Evolutionary conservation across 371 early-diverging fungal species (phyloP), one percentile per base, ranked within the genome.

Genomic region (Saksenaea vasiformis): DNA sequence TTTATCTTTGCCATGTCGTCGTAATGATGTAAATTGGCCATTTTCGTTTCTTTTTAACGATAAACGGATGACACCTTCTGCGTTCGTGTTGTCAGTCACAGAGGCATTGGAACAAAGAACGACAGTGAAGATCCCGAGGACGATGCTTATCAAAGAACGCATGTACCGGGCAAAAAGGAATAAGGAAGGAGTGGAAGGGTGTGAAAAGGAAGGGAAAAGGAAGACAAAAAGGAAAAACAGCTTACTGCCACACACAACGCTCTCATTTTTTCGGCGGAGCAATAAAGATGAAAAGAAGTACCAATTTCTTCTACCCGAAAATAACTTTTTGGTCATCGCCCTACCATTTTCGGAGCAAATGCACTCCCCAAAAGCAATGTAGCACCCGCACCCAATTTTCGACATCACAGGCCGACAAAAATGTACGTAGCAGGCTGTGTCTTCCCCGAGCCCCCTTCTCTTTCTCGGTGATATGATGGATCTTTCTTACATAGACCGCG

Each of bases 1-100:
- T 54, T 43, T 64, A 47, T 24, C 51, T 9, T 22, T 47, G 3
- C 22, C 22, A 10, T 17, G 14, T 41, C 53, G 65, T 13, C 43
- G 27, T 10, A 64, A 41, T n/a, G 56, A 59, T 17, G 70, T 59
- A 22, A 62, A 43, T 55, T 67, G 68, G 1, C 66, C 68, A 35
- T 59, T 56, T 60, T 60, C 56, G 34, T 60, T 68, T 3, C 64
- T 60, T 57, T 47, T 36, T 8, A 68, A 51, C 22, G 68, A 60
- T 13, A 64, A 36, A 22, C 68, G 64, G 9, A 63, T 57, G 15
- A 62, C 28, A 38, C 61, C 61, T 5, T 28, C 47, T n/a, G 9
- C 22, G n/a, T n/a, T n/a, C n/a, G n/a, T 54, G 22, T 54, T 54
- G 13, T 43, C 31, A 19, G 31, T 55, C 22, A 35, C 38, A 17